A percentile compares a stretch with the other conserved stretches of the same genome.
Conservation (phyloP, 2,329 filamentous ascomycete genomes). For the Hypoxylon sp. region DNA sequence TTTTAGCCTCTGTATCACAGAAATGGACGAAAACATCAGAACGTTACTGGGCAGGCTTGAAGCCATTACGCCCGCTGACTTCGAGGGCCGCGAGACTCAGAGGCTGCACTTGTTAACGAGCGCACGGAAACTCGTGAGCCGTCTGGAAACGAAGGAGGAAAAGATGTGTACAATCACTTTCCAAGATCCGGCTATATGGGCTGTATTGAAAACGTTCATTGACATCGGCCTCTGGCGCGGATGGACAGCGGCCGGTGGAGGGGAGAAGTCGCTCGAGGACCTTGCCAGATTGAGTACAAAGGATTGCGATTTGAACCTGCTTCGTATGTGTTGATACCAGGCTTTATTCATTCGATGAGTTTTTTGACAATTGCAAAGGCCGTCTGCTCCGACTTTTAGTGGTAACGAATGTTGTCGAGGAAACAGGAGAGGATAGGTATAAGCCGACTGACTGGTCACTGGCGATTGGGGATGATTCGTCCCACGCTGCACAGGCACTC, state of each 20-base stretch:
- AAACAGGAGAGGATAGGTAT: constrained; percentile 47
- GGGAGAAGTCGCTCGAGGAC: constrained; percentile 36
- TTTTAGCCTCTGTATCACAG: background rate
- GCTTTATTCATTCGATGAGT: background rate
- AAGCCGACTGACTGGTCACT: constrained; percentile 47
- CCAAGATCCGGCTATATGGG: constrained; percentile 38
- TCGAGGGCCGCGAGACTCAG: constrained; percentile 36
- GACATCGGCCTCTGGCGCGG: constrained; percentile 45
- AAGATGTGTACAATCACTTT: constrained; percentile 36
- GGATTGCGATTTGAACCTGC: constrained; percentile 42
- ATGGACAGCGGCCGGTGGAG: constrained; percentile 40
- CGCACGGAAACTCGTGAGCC: constrained; percentile 40
- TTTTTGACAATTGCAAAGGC: constrained; percentile 27
- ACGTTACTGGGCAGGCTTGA: constrained; percentile 17
- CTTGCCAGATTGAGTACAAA: constrained; percentile 34
- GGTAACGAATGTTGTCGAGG: constrained; percentile 43
- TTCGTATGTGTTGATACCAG: constrained; percentile 32
- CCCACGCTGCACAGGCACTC: constrained; percentile 45
- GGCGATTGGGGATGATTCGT: constrained; percentile 46
- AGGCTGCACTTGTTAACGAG: constrained; percentile 39
- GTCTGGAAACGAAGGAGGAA: constrained; percentile 44
- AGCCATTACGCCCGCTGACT: constrained; percentile 28
- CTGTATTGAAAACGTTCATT: constrained; percentile 37
- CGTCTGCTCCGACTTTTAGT: constrained; percentile 47
- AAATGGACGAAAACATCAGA: constrained; percentile 11